Conservation (phyloP, 495 filamentous ascomycete genomes). For the Aspergillus ellipticus region DNA sequence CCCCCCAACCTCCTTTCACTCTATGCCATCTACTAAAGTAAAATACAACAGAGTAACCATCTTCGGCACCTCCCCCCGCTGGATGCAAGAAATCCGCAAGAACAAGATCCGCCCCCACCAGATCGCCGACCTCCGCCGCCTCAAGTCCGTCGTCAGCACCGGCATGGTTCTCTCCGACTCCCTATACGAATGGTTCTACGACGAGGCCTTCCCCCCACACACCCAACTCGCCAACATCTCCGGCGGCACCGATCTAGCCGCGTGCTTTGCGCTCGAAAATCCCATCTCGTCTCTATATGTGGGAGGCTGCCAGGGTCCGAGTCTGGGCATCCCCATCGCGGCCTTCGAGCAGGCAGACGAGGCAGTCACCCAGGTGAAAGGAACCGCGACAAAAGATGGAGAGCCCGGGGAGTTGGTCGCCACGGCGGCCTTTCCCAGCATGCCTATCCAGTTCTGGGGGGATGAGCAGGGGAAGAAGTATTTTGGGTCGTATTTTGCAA, state of each 20-base stretch:
- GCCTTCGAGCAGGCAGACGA: constrained; percentile 61
- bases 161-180: constrained; percentile 75
- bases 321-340: constrained; percentile 60
- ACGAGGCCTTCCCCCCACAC: constrained; percentile 62
- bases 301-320: constrained; percentile 63
- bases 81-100: constrained; percentile 65
- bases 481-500: constrained; percentile 66
- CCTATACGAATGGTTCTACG: constrained; percentile 81
- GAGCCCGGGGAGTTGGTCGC: constrained; percentile 71
- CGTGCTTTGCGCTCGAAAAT: constrained; percentile 65
- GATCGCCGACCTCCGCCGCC: constrained; percentile 54
- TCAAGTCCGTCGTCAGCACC: constrained; percentile 61
- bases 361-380: constrained; percentile 47
- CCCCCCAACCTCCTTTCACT: neutral
- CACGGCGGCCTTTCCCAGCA: constrained; percentile 64
- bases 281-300: constrained; percentile 67
- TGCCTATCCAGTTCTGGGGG: constrained; percentile 70
- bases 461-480: constrained; percentile 55
- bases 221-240: constrained; percentile 69
- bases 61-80: constrained; percentile 70
- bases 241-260: constrained; percentile 75
- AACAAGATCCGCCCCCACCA: constrained; percentile 54
- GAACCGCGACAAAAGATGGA: constrained; percentile 53
- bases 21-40: constrained; percentile 3
- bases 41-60: constrained; percentile 38